Evolutionary conservation across 805 yeast genomes (phyloP).

Genomic region (Cyberlindnera nakhonratchasimensis): DNA sequence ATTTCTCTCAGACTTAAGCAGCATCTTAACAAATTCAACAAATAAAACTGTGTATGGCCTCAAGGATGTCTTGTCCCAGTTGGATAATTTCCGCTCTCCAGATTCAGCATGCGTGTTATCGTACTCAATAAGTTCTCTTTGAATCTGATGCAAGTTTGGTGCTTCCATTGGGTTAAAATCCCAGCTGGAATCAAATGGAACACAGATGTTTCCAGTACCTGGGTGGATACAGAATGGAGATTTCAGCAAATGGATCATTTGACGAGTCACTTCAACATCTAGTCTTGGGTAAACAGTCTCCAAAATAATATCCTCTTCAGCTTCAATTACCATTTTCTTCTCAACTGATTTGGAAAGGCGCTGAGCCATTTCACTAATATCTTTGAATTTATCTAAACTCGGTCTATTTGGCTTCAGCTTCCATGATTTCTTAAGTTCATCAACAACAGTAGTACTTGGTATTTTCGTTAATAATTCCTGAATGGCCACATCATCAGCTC

Average conservation of each 20-base stretch:
- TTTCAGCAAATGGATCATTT: constrained; percentile 85
- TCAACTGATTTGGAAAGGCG: constrained; percentile 39
- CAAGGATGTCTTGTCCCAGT: constrained; percentile 64
- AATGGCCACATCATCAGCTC: constrained; percentile 47
- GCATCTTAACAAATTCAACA: constrained; percentile 52
- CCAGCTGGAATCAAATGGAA: constrained; percentile 53
- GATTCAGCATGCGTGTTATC: constrained; percentile 30
- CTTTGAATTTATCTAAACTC: constrained; percentile 74
- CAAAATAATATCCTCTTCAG: constrained; percentile 77
- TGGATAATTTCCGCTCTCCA: constrained; percentile 28
- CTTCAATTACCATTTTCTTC: constrained; percentile 53
- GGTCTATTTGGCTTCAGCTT: constrained; percentile 45
- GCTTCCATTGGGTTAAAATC: constrained; percentile 77
- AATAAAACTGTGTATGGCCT: constrained; percentile 70
- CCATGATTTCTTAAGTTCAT: constrained; percentile 61
- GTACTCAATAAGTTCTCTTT: constrained; percentile 57
- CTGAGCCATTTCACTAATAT: constrained; percentile 52
- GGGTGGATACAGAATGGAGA: constrained; percentile 98
- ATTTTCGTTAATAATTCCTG: constrained; percentile 56
- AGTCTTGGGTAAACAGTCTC: constrained; percentile 85
- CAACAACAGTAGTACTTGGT: constrained; percentile 52
- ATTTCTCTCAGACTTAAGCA: constrained; percentile 52
- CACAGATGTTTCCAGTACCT: constrained; percentile 92
- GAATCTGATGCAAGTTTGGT: constrained; percentile 67
- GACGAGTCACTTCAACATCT: constrained; percentile 89